Base-by-base conservation (phyloP, 2,329 filamentous ascomycete species). In the Cadophora luteo-olivacea region DNA sequence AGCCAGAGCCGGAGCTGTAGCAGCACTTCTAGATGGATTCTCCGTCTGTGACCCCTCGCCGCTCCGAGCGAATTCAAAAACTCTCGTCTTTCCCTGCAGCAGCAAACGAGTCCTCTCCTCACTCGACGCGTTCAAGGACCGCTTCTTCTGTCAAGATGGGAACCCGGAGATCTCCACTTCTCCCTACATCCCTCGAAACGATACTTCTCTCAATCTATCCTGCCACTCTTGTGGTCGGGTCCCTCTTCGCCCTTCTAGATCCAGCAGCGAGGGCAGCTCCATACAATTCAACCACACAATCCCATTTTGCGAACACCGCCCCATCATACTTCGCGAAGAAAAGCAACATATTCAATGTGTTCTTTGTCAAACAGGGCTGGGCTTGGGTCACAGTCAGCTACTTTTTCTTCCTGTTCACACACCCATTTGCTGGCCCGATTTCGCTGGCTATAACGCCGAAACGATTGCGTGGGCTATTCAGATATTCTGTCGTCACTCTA, bases 281-380 rank as follows among this genome's bases (percentile, higher is more conserved):
- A 3, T 93, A 93, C 83, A 87, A 89, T 72, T 79, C 84, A 2
- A 76, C 81, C 51, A 80, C 85, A 29, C 91, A 94, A 77, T 86
- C 91, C 14, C 91, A 92, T 80, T 80, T 84, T 3, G 84, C 84
- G 58, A 81, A 83, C 80, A 79, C 84, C 4, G 87, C 91, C 62
- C 92, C 92, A 2, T 91, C 86, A 78, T 99, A 98, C 84, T 99
- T 99, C 79, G 95, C 96, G 58, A 91, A 91, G 75, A 99, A 99
- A 81, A 86, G 89, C 79, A 99, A 99, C 82, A 75, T 97, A 64
- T 92, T 98, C 86, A 99, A 99, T 78, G 80, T 92, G 58, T 87
- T 94, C 75, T 99, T 98, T 77, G 96, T 99, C 76, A 99, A 99
- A 84, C 85, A 92, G 65, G 95, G 95, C 70, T 99, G 96, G 96